Conservation (phyloP, 164 flowering plant species). For the Chimonanthus praecox region DNA sequence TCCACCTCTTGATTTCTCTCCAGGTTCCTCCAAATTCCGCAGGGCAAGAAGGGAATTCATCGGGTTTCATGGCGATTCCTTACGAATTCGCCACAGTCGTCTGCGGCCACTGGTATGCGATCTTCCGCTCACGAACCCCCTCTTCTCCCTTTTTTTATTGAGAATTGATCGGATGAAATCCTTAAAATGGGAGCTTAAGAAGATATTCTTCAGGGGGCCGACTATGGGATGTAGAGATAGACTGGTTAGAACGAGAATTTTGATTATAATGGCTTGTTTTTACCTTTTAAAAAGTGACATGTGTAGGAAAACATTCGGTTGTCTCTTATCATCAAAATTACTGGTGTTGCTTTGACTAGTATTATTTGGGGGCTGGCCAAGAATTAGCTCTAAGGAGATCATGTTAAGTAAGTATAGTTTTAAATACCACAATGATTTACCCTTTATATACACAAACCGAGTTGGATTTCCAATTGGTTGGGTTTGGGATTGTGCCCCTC, state of each 20-base stretch:
- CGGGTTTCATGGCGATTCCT: conserved; percentile 32
- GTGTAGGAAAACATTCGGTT: no score
- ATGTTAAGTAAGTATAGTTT: no score
- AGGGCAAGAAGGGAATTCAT: neutral
- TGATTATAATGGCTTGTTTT: neutral
- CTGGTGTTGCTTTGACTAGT: neutral
- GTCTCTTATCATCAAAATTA: neutral
- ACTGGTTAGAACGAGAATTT: neutral
- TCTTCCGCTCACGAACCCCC: neutral
- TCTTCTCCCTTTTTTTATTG: neutral
- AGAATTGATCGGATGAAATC: neutral
- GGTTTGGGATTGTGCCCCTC: no score
- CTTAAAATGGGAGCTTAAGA: neutral
- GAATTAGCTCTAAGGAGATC: no score
- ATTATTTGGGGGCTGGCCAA: no score
- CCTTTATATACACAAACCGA: no score
- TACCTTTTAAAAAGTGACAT: no score
- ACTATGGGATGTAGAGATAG: neutral
- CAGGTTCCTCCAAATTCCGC: neutral
- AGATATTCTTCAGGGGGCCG: neutral
- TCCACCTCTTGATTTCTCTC: neutral
- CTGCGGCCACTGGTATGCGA: conserved; percentile 60
- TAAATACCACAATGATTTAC: no score
- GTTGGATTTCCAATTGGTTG: no score
- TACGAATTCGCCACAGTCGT: conserved; percentile 36